These are phyloP conservation scores for Fusarium tanahbumbuense DNA, from an alignment of 2,329 filamentous ascomycete species.

Conservation along the genomic window DNA sequence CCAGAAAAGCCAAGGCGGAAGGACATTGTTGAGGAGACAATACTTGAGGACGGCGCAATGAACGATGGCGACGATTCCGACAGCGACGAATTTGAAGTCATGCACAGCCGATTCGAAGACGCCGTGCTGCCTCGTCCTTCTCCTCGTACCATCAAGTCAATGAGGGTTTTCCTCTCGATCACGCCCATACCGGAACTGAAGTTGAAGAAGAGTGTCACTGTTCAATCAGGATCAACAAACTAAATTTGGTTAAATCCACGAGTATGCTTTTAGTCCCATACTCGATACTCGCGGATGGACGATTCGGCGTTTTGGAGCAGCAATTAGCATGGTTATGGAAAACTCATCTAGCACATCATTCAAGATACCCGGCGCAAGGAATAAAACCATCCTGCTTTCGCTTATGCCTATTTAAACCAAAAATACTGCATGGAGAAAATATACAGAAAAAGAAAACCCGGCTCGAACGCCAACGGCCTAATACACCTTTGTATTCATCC, in stretches of 20 bases:
- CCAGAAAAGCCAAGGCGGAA: constrained; percentile 50
- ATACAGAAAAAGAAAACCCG: constrained; percentile 18
- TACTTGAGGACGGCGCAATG: constrained; percentile 47
- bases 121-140: constrained; percentile 61
- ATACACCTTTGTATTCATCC: constrained; percentile 18
- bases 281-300: neutral
- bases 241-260: constrained; percentile 6
- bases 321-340: constrained; percentile 1
- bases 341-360: constrained; percentile 4
- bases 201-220: constrained; percentile 58
- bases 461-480: constrained; percentile 39
- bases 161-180: constrained; percentile 71
- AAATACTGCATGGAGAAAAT: constrained; percentile 30
- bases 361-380: constrained; percentile 38
- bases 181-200: constrained; percentile 67
- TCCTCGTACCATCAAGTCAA: constrained; percentile 61
- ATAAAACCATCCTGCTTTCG: constrained; percentile 30
- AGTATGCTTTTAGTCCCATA: neutral
- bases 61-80: constrained; percentile 44
- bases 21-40: constrained; percentile 57
- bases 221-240: constrained; percentile 58
- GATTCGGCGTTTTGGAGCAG: constrained; percentile 19
- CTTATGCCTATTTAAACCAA: constrained; percentile 29
- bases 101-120: constrained; percentile 67
- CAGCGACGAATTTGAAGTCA: constrained; percentile 66